Evolutionary conservation across 202 grass and related monocot species (phyloP).

Genomic region (Setaria viridis): DNA sequence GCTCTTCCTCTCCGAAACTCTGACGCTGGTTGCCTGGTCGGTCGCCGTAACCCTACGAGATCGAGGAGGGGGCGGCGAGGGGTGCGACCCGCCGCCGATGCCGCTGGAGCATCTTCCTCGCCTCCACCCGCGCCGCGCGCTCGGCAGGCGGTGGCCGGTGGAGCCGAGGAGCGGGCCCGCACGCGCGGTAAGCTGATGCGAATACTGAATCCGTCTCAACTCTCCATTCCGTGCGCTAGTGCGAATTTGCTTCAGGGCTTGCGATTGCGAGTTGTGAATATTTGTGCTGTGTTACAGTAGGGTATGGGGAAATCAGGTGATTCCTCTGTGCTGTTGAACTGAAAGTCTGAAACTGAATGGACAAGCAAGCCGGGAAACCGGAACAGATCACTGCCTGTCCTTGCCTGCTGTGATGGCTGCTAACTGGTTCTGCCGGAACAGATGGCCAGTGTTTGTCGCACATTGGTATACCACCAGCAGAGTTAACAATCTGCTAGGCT

Average conservation of each 20-base stretch:
- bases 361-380: not conserved
- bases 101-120: no score
- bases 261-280: not conserved
- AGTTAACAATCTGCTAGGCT: not conserved
- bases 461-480: not conserved
- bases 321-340: not conserved
- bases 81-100: no score
- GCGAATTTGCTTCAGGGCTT: not conserved
- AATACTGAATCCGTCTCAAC: not conserved
- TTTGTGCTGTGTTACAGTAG: not conserved
- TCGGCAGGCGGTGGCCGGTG: not conserved
- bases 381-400: not conserved
- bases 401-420: not conserved
- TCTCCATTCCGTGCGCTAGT: not conserved
- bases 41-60: conserved; percentile 26
- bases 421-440: not conserved
- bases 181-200: conserved; percentile 35
- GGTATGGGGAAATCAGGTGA: not conserved
- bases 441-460: not conserved
- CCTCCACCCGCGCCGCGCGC: not conserved
- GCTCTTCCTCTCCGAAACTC: not conserved
- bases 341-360: no score
- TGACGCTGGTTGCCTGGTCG: not conserved
- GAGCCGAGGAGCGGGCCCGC: conserved; percentile 27
- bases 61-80: conserved; percentile 40